These are phyloP conservation scores for Soucietia sequanensis DNA, from an alignment of 805 yeast genomes.

Conservation along the genomic window DNA sequence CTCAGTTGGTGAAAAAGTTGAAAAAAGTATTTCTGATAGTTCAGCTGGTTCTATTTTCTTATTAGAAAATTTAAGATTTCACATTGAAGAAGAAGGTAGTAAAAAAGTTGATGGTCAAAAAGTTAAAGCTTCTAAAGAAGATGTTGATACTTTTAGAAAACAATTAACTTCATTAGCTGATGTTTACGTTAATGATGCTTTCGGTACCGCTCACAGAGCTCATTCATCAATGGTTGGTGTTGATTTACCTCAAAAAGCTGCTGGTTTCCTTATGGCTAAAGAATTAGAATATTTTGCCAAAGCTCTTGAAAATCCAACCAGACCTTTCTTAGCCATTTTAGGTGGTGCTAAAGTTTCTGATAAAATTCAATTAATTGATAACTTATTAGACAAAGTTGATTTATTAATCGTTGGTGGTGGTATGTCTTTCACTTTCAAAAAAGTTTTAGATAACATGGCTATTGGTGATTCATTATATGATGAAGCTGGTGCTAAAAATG, in stretches of 20 bases:
- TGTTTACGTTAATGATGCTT: slow-evolving; percentile 96
- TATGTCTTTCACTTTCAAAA: slow-evolving; percentile 99
- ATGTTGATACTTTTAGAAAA: slow-evolving; percentile 83
- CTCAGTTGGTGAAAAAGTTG: slow-evolving; percentile 91
- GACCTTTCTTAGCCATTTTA: slow-evolving; percentile 97
- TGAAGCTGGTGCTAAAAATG: slow-evolving; percentile 92
- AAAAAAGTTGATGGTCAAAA: slow-evolving; percentile 85
- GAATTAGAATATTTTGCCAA: slow-evolving; percentile 96
- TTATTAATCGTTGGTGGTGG: slow-evolving; percentile 97
- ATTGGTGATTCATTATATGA: slow-evolving; percentile 94
- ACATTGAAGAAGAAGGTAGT: slow-evolving; percentile 96
- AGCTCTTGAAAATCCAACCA: slow-evolving; percentile 96
- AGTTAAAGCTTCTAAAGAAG: slow-evolving; percentile 86
- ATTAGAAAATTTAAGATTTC: slow-evolving; percentile 97
- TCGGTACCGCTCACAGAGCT: slow-evolving; percentile 99
- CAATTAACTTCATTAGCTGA: slow-evolving; percentile 92
- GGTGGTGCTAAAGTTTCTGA: slow-evolving; percentile 99
- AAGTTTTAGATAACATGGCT: slow-evolving; percentile 77
- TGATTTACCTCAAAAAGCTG: slow-evolving; percentile 92
- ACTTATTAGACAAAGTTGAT: slow-evolving; percentile 94
- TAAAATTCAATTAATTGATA: slow-evolving; percentile 97
- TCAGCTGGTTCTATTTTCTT: slow-evolving; percentile 80
- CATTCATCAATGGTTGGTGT: slow-evolving; percentile 99
- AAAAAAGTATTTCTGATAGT: slow-evolving; percentile 71
- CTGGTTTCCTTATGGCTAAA: slow-evolving; percentile 98